Base-by-base conservation (phyloP, 495 filamentous ascomycete genomes). In the Aspergillus cavernicola region DNA sequence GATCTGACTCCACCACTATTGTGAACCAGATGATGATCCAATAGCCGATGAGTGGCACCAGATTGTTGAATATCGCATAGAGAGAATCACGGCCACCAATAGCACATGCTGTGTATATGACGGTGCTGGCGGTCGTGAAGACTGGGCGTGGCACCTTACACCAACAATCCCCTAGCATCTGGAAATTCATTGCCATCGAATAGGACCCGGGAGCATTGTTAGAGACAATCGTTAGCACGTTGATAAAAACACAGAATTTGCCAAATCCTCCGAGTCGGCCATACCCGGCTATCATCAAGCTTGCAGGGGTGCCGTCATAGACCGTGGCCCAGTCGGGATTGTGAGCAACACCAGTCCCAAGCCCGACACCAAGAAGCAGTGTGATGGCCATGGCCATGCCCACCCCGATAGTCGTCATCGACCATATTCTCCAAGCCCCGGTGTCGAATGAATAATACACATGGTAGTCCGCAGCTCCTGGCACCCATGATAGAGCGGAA, bases 181-280 rank as follows among this genome's bases (percentile, higher is more conserved):
- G 89, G 50, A 91, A 77, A 23, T 85, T 84, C 52, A 93, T 82
- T 1, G 82, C 81, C 52, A 92, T 83, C 22, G 84, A 83, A 64
- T 90, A 91, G 0, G 80, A 80, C 0, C 85, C 82, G 0, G 86
- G 79, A 9, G 89, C 78, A 45, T 84, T 83, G 64, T 88, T 90
- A 2, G 84, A 77, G 16, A 90, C 80, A 23, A 88, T 68, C 0
- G 86, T 85, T 9, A 91, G 61, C 0, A 85, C 83, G 26, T 87
- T 78, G 24, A 91, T 64, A 12, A 88, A 81, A 4, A 80, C 78
- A 59, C 84, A 87, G 68, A 90, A 83, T 57, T 80, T 84, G 13
- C 87, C 87, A 53, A 91, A 88, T 0, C 67, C 71, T 5, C 82
- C 84, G 2, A 92, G 73, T 1, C 76, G 71, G 37, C 67, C 69